Conservation (phyloP, 2,329 filamentous ascomycete species). For the Cryphonectria parasitica region DNA sequence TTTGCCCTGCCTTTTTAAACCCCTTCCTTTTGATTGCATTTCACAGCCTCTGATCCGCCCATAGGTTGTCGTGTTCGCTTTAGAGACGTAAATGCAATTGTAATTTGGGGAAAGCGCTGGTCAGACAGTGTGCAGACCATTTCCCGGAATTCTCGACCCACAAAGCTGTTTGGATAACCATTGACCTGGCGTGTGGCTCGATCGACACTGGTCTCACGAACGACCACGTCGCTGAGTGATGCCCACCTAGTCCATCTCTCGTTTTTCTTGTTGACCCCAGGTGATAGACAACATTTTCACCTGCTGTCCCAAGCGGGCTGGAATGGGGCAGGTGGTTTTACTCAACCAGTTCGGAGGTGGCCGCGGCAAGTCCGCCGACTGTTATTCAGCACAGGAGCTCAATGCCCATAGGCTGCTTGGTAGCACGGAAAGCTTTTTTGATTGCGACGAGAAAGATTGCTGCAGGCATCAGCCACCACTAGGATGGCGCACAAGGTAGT, state of each 20-base stretch:
- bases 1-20: too few species aligned
- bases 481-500: background rate
- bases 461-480: background rate
- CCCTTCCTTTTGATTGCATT: background rate
- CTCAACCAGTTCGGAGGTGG: background rate
- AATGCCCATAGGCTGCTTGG: background rate
- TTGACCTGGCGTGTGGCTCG: constrained; percentile 3
- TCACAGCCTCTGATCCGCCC: background rate
- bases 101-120: background rate
- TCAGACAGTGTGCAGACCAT: background rate
- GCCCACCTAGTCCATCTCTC: too few species aligned
- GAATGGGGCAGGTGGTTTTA: background rate
- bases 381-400: background rate
- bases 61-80: background rate
- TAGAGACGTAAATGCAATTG: background rate
- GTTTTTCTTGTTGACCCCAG: background rate
- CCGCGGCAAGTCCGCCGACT: background rate
- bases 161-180: background rate
- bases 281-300: background rate
- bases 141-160: background rate
- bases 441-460: background rate
- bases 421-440: background rate
- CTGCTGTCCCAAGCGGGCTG: background rate
- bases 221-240: background rate
- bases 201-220: background rate